Base-by-base conservation (phyloP, 805 yeast genomes). In the Ogataea dorogensis region DNA sequence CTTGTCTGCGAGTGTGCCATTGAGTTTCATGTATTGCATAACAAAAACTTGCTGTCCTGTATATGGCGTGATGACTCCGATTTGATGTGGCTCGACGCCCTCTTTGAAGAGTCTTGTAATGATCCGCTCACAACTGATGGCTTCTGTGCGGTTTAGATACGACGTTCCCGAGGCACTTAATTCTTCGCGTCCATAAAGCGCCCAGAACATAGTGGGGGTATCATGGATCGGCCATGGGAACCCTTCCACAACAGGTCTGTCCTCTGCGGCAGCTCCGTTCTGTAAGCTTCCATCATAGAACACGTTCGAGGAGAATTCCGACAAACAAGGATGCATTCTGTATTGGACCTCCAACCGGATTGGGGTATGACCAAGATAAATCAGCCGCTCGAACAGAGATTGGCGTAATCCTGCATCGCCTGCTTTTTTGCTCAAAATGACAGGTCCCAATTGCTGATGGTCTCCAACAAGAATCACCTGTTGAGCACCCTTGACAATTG, bases 161-260 rank as follows among this genome's bases (percentile, higher is more conserved):
- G 95, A 83, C 5, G 82, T 79, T 40, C 96, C 97, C 45, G 78
- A 73, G 0, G 80, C 75, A 16, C 93, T 78, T 33, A 89, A 75
- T 60, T 89, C 97, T 65, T 89, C 97, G 47, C 82, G 79, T 24
- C 96, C 96, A 54, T 79, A 78, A 47, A 81, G 81, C 0, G 86
- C 81, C 96, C 96, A 88, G 52, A 89, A 86, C 93, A 89, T 84
- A 95, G 87, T 86, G n/a, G 96, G 97, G 5, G 70, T 71, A 31
- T 77, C 81, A 16, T 70, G 68, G 17, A 84, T 80, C 1, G 96
- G 96, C 97, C 96, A 89, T n/a, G 95, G 95, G 65, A 88, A 87
- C 5, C 72, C 65, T 67, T 19, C 73, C 64, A 1, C 62, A 44
- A 13, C 80, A 56, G 10, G 72, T 64, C 43, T 96, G 71, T 44